Percentiles rank a stretch among this genome's conserved stretches.
Evolutionary conservation across 192 early-diverging fungal genomes (phyloP).

Genomic region (Coemansia sp.): DNA sequence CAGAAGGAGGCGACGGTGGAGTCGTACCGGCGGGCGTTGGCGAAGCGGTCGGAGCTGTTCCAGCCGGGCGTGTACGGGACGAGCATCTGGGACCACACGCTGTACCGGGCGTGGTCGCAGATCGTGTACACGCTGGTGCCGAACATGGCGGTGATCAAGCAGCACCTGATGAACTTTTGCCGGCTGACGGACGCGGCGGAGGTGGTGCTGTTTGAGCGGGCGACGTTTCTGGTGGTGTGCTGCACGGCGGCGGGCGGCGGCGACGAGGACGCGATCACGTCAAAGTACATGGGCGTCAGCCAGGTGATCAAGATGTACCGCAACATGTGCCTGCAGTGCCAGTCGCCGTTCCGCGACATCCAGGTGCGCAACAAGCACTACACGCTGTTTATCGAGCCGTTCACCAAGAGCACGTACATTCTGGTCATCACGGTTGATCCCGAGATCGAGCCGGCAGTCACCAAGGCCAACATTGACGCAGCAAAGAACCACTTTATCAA

Average conservation of each 20-base stretch:
- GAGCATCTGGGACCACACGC: conserved; percentile 35
- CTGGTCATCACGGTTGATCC: conserved; percentile 45
- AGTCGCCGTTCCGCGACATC: conserved; percentile 81
- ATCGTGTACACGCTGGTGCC: conserved; percentile 96
- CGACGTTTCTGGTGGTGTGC: conserved; percentile 94
- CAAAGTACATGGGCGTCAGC: conserved; percentile 36
- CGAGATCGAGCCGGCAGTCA: conserved; percentile 48
- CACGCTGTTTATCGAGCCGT: conserved; percentile 49
- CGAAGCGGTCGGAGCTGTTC: conserved; percentile 22
- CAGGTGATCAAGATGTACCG: conserved; percentile 47
- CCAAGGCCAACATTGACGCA: conserved; percentile 45
- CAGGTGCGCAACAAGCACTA: conserved; percentile 71
- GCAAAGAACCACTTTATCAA: conserved; percentile 35
- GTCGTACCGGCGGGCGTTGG: conserved; percentile 22
- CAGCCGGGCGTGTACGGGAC: conserved; percentile 29
- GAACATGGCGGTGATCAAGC: conserved; percentile 78
- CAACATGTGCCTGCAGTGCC: conserved; percentile 35
- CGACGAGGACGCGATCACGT: neutral
- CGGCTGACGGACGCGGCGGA: conserved; percentile 86
- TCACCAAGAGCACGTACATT: conserved; percentile 53
- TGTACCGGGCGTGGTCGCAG: conserved; percentile 85
- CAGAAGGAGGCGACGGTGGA: conserved; percentile 52
- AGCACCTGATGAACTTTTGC: conserved; percentile 75
- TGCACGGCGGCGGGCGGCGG: neutral
- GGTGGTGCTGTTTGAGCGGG: conserved; percentile 90